A percentile compares a stretch with the other conserved stretches of the same genome.
phyloP scores from a whole-genome alignment of 805 yeast species.

The Schwanniomyces pseudopolymorphus region DNA sequence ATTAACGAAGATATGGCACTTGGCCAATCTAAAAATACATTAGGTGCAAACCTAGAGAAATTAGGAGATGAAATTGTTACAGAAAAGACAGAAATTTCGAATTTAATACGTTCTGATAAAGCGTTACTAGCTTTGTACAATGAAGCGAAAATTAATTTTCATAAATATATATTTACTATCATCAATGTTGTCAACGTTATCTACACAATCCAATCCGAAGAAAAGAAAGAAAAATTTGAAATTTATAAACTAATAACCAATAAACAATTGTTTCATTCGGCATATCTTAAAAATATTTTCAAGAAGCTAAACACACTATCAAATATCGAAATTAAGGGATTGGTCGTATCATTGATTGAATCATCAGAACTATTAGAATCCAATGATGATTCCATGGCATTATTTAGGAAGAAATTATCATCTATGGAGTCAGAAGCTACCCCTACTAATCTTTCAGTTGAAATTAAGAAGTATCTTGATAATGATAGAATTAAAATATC shows the following conservation, averaged over 20 bases:
- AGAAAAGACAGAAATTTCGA: conserved; percentile 8
- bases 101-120: conserved; percentile 14
- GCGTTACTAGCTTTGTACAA: conserved; percentile 12
- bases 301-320: conserved; percentile 8
- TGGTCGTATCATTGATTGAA: background rate
- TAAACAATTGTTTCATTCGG: conserved; percentile 26
- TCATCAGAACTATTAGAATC: background rate
- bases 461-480: conserved; percentile 1
- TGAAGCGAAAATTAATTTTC: conserved; percentile 17
- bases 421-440: background rate
- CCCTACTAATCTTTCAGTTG: background rate
- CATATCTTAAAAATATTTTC: conserved; percentile 20
- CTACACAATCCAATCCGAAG: conserved; percentile 13
- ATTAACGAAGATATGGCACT: background rate
- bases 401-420: background rate
- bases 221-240: conserved; percentile 24
- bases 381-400: background rate
- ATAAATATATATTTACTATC: conserved; percentile 22
- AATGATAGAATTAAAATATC: conserved; percentile 4
- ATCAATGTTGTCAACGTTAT: conserved; percentile 26
- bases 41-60: background rate
- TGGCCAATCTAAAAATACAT: background rate
- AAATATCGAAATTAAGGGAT: conserved; percentile 2
- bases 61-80: background rate
- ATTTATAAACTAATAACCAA: conserved; percentile 31